These are phyloP conservation scores for Pilaira anomala DNA, from an alignment of 192 early-diverging fungal species.

Conservation along the genomic window DNA sequence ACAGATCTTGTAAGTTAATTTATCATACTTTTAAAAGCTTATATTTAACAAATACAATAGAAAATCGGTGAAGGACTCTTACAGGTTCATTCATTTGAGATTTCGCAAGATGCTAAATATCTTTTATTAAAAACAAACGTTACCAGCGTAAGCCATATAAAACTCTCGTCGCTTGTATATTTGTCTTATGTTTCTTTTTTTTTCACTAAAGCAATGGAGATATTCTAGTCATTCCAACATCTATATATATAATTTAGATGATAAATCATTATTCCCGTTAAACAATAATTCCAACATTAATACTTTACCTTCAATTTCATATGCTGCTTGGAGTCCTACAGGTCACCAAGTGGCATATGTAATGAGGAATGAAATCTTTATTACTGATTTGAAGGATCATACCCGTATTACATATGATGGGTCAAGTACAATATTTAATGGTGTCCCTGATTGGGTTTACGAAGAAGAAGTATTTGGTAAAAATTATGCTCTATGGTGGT, in stretches of 20 bases:
- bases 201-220: slow-evolving; percentile 64
- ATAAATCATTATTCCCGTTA: slow-evolving; percentile 59
- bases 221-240: slow-evolving; percentile 82
- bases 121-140: slow-evolving; percentile 68
- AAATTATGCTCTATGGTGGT: slow-evolving; percentile 82
- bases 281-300: slow-evolving; percentile 35
- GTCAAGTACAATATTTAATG: slow-evolving; percentile 78
- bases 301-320: slow-evolving; percentile 53
- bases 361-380: slow-evolving; percentile 82
- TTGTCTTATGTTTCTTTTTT: neutral
- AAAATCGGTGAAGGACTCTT: slow-evolving; percentile 4
- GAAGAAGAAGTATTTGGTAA: slow-evolving; percentile 84
- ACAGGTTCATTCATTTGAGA: slow-evolving; percentile 43
- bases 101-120: slow-evolving; percentile 80
- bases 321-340: slow-evolving; percentile 73
- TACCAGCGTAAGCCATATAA: slow-evolving; percentile 44
- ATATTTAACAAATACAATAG: slow-evolving; percentile 5
- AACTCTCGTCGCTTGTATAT: neutral
- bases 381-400: slow-evolving; percentile 67
- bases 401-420: slow-evolving; percentile 85
- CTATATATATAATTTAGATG: slow-evolving; percentile 68
- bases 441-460: slow-evolving; percentile 98
- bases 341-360: slow-evolving; percentile 83
- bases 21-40: neutral
- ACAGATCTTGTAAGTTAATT: slow-evolving; percentile 11